Base-by-base conservation (phyloP, 176 grass and related monocot genomes). In the Musa itinerans region DNA sequence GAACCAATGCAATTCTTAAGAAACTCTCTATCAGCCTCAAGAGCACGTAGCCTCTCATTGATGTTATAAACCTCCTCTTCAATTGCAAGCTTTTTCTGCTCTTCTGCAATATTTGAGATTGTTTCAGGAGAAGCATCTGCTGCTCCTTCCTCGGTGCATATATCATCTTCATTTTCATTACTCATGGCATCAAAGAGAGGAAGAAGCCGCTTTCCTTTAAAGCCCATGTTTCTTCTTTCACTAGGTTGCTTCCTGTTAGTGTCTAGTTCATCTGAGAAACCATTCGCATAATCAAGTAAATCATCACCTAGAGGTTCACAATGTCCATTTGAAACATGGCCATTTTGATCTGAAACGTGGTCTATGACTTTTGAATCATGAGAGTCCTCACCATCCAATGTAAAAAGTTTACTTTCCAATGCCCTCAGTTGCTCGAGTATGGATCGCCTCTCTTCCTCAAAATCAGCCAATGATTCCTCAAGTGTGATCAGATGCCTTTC, bases 371-470 rank as follows among this genome's bases (percentile, higher is more conserved):
- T 85, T 24, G 76, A 34, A 63, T 48, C 78, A 49, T 86, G 81
- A 13, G 83, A 78, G 74, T 90, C 90, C 53, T 91, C 89, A 21
- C 92, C 84, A 76, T 95, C 89, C 7, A 95, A 84, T 55, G 82
- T 74, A 65, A 94, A 92, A 80, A 99, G 89, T 76, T 69, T 94
- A 57, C 91, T 91, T 85, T 99, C 96, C 21, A 99, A 72, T 24
- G 66, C 71, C 75, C 88, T 89, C 53, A 99, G 90, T 53, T 95
- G 96, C 74, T 99, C 91, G 27, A 99, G 25, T 83, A 99, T 89
- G 74, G 91, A 99, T 65, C 85, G 81, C 24, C 86, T 94, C 77
- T 99, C 91, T 87, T 88, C 96, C 76, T 99, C 91, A 83, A 91
- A 99, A 71, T 88, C 91, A 76, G 85, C 85, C 57, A 89, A 74